Evolutionary conservation across 305 asterid genomes (phyloP).

Genomic region (Fraxinus paxiana): DNA sequence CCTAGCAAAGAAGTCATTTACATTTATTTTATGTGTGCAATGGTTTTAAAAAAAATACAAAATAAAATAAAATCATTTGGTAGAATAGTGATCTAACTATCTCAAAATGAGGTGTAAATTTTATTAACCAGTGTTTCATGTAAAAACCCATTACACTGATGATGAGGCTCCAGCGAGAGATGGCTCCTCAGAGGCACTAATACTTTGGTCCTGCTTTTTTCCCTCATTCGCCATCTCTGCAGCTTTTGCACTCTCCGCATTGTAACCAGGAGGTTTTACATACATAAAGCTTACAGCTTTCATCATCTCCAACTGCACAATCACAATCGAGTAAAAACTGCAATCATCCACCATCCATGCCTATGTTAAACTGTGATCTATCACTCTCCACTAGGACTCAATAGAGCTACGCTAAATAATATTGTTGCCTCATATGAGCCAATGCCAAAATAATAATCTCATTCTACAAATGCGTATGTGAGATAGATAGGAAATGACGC

Average conservation of each 20-base stretch:
- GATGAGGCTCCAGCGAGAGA: conserved; percentile 44
- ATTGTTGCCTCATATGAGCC: not conserved
- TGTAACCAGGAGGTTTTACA: conserved; percentile 94
- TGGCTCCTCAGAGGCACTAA: conserved; percentile 30
- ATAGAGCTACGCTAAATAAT: not conserved
- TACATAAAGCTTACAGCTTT: conserved; percentile 98
- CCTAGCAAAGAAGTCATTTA: conserved; percentile 32
- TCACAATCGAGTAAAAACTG: conserved; percentile 19
- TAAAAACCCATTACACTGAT: conserved; percentile 44
- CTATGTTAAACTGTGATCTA: not conserved
- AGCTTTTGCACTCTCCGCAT: conserved; percentile 94
- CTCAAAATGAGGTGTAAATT: not conserved
- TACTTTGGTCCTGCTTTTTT: conserved; percentile 31
- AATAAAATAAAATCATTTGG: not conserved
- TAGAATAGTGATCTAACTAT: conserved; percentile 6
- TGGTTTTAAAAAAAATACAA: not conserved
- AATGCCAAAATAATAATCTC: not conserved
- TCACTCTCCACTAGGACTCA: not conserved
- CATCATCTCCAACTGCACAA: conserved; percentile 82
- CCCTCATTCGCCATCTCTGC: conserved; percentile 80
- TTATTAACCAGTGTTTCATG: conserved; percentile 2
- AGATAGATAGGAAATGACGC: not conserved
- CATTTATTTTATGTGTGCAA: not conserved
- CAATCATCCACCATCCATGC: not conserved
- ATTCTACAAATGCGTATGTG: not conserved